These are phyloP conservation scores for Thamnidium elegans DNA, from an alignment of 192 early-diverging fungal species.

Conservation along the genomic window DNA sequence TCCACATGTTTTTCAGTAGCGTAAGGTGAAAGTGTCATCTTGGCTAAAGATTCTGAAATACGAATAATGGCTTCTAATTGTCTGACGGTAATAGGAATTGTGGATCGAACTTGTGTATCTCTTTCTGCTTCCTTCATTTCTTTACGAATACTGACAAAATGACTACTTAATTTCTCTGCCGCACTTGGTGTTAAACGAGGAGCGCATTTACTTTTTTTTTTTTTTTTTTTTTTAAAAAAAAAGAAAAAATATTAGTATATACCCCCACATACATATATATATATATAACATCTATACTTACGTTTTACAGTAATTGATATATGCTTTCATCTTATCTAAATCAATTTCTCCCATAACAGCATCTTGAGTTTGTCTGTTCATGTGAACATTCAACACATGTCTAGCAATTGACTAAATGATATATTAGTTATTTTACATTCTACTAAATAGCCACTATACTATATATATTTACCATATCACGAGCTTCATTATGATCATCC, in stretches of 20 bases:
- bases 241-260: too few relatives aligned
- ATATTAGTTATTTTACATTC: constrained; percentile 13
- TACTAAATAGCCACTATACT: too few relatives aligned
- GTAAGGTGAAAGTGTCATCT: constrained; percentile 82
- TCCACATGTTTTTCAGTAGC: constrained; percentile 90
- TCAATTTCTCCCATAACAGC: constrained; percentile 81
- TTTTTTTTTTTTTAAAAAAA: too few relatives aligned
- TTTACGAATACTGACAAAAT: constrained; percentile 90
- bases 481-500: constrained; percentile 92
- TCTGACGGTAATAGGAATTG: constrained; percentile 96
- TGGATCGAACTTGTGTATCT: constrained; percentile 65
- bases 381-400: constrained; percentile 94
- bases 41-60: constrained; percentile 96
- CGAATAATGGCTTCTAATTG: constrained; percentile 99
- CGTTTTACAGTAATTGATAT: constrained; percentile 93
- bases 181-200: constrained; percentile 87
- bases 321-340: constrained; percentile 93
- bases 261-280: too few relatives aligned
- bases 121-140: constrained; percentile 78
- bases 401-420: constrained; percentile 76
- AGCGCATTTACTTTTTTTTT: constrained; percentile 83
- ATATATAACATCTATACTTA: constrained; percentile 31
- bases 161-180: constrained; percentile 86
- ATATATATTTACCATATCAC: constrained; percentile 64
- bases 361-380: constrained; percentile 67